Base-by-base conservation (phyloP, 176 grass and related monocot species). In the Zoysia pacifica region DNA sequence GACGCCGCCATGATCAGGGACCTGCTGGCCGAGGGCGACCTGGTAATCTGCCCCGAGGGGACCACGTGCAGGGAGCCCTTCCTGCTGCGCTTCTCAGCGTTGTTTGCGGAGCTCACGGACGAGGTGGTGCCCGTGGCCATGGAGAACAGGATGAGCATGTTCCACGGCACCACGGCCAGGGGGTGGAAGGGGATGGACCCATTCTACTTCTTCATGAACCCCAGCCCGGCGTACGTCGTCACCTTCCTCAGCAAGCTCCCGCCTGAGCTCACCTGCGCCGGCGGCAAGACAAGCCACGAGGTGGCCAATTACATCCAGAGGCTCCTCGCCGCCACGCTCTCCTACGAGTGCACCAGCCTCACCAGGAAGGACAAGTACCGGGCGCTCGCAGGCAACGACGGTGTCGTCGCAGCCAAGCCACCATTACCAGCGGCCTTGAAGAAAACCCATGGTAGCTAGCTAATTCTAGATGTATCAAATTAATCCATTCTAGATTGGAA, bases 151-250 rank as follows among this genome's bases (percentile, higher is more conserved):
- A 93, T 91, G 84, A 46, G 82, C 12, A 70, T 94, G 75, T 97
- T 97, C 87, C 94, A 97, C 46, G 94, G 91, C 53, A 97, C 91
- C 15, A 97, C 94, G 10, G 94, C 91, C 1, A 89, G 84, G 53
- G 91, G 94, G 3, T 93, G 94, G 89, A 97, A 97, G 18, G 89
- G 86, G 65, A 91, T 97, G 94, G 94, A 94, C 63, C 89, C 91
- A 0, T 86, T 97, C 84, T 97, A 90, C 82, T 97, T 97, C 88
- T 93, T 97, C 86, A 91, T 97, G 94, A 97, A 94, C 82, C 91
- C 94, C 0, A 93, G 82, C 75, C 94, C 94, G 5, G 71, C 77
- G 0, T 97, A 97, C 79, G 85, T 87, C 14, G 87, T 97, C 65
- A 97, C 91, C 0, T 93, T 93, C 75, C 85, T 93, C 28, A 84